Evolutionary conservation across 352 stramenopile species (phyloP), one percentile per base, ranked within the genome.

Genomic region (Thalassiosira livingstoniorum): DNA sequence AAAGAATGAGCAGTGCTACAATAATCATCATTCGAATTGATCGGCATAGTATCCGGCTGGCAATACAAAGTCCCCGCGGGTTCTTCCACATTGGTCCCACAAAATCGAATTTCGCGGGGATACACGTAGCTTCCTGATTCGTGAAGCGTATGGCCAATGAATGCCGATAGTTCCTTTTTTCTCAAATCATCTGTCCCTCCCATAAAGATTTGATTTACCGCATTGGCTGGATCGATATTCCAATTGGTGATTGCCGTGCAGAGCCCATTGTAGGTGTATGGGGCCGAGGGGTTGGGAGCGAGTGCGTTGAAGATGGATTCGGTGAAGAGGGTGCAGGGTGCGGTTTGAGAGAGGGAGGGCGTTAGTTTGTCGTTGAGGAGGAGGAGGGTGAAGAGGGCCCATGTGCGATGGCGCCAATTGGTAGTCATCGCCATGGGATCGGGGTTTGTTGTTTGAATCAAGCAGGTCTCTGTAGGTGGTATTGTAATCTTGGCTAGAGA

Each of bases 131-230:
- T 51, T 57, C 54, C 73, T 37, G 58, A 80, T 47, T 87, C 80
- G 18, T 87, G 80, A 21, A 82, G 53, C 15, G 69, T 34, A 57
- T 87, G 74, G 13, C 80, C 80, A 32, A 87, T 61, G 23, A 87
- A 87, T 37, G 65, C 68, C 1, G 75, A 74, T 27, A 87, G 54
- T 61, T 87, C 80, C 37, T 82, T 31, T 21, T 27, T 68, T 35
- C 64, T 53, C 32, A 68, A 23, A 23, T 65, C 60, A 25, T 81
- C 70, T 15, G 63, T 68, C 23, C 25, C 55, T 7, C 31, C 54
- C 0, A 51, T 55, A 18, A 84, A 84, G 13, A 84, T 84, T 23
- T 53, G 4, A 25, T 63, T 45, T 3, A 15, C n/a, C 4, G 47
- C 25, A 35, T 72, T 65, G n/a, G n/a, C n/a, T n/a, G n/a, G n/a